Evolutionary conservation across 1,139 yeast genomes (phyloP), one percentile per base, ranked within the genome.

Genomic region (Yamadazyma friedrichii): DNA sequence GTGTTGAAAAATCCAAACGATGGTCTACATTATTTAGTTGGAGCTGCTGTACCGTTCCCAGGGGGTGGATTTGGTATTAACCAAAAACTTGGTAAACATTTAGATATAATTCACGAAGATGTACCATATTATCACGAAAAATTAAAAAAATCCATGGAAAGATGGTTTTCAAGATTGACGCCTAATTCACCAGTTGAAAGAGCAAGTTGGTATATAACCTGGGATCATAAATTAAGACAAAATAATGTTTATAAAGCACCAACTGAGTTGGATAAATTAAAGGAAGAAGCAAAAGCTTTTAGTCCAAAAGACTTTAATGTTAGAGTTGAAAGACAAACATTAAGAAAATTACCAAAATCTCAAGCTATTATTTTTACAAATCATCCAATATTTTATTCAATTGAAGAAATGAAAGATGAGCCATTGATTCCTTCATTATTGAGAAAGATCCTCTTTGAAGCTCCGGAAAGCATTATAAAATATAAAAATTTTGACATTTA

Each of bases 381-480:
- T 55, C 89, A 84, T 55, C 89, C 89, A 3, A 68, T 82, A 9
- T 82, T 78, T 56, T 84, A 84, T 59, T 71, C 82, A 2, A 68
- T 84, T 42, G 88, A 82, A 20, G 89, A 84, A 54, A 82, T 84
- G 88, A 82, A 82, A 55, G 87, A 84, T 55, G 91, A 84, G 55
- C 88, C 89, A 8, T 58, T 79, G 61, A 69, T 84, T 27, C 89
- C 89, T n/a, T 78, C 86, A 1, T 65, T 83, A 40, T 56, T 83
- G 39, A 74, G 75, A 51, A 82, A 81, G 54, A 79, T 82, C 41
- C 62, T 84, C 29, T 76, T 64, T 47, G 88, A 83, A 56, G 88
- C 80, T 0, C 88, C 88, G 4, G 80, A 77, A 47, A 75, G 74
- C 40, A 83, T 84, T 44, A 61, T 79, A 53, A 76, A 79, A 55